Evolutionary conservation across 495 filamentous ascomycete genomes (phyloP), one percentile per base, ranked within the genome.

Genomic region (Xylaria nigripes): DNA sequence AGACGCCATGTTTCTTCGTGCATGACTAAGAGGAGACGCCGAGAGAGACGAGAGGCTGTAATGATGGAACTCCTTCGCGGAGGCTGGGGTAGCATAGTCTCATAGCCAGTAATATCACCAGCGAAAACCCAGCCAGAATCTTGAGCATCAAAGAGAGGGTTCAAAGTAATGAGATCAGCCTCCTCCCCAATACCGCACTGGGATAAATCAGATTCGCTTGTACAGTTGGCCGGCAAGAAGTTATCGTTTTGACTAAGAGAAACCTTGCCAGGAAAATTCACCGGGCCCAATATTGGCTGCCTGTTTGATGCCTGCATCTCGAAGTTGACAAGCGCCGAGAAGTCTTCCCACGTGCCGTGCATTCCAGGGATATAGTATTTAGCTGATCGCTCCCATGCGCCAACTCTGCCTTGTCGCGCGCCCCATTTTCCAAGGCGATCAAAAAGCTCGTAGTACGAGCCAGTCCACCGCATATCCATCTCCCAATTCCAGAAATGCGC

Each of bases 401-500:
- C 86, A 63, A 87, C 85, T 3, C 93, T 83, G 0, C 88, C 86
- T 66, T 97, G 92, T 42, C 82, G 62, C 43, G 76, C 78, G 2
- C 89, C 85, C 90, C 89, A 98, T 29, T 68, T 66, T 15, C 71
- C 72, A 34, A 93, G 78, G 54, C 83, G 81, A 53, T 86, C 80
- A 64, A 97, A 94, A 10, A 97, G 75, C 61, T 96, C 86, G 70
- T 96, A 96, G 76, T 86, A 95, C 67, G 96, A 89, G 19, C 93
- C 93, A 0, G 89, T 87, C 70, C 90, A 94, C 2, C 93, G 82
- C 55, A 89, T 83, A 65, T 98, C 93, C 82, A 97, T 91, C 70
- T 98, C 93, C 90, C 90, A 96, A 67, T 98, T 91, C 93, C 93
- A 98, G 69, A 92, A 87, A 69, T 85, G 90, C 41, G 90, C 90